These are phyloP conservation scores for Apiospora malaysiana DNA, from an alignment of 2,329 filamentous ascomycete species.

Conservation along the genomic window DNA sequence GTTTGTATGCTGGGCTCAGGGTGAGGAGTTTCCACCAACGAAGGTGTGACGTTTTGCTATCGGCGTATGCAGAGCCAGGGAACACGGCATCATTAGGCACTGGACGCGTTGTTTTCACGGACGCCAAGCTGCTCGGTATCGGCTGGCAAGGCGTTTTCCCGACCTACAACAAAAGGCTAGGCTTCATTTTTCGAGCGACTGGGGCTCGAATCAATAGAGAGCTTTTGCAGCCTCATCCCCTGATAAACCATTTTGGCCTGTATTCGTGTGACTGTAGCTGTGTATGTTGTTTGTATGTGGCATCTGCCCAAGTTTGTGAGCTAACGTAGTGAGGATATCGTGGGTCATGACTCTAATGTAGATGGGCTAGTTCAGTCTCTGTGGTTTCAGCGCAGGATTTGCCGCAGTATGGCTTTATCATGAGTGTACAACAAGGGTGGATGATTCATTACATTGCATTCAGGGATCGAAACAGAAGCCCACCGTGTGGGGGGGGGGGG, in stretches of 20 bases:
- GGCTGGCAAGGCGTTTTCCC: constrained; percentile 17
- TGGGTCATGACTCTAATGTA: too few relatives aligned
- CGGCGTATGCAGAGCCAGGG: constrained; percentile 20
- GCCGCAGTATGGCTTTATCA: too few relatives aligned
- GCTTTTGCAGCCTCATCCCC: constrained; percentile 6
- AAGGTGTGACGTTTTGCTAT: constrained; percentile 20
- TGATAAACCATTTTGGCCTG: background rate
- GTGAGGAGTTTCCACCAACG: constrained; percentile 4
- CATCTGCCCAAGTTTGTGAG: too few relatives aligned
- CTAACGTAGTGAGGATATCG: too few relatives aligned
- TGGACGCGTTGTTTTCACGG: constrained; percentile 18
- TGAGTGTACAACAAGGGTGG: background rate
- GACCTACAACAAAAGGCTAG: constrained; percentile 13
- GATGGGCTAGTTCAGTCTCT: too few relatives aligned
- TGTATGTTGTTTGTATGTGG: background rate
- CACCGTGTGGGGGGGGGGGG: too few relatives aligned
- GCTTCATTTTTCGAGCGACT: constrained; percentile 17
- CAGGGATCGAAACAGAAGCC: background rate
- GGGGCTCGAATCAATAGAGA: constrained; percentile 14
- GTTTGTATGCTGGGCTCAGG: background rate
- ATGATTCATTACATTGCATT: background rate
- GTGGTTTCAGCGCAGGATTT: too few relatives aligned
- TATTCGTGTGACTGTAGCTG: background rate
- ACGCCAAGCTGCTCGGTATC: constrained; percentile 18
- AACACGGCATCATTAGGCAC: constrained; percentile 19